Evolutionary conservation across 495 filamentous ascomycete genomes (phyloP).

Genomic region (Terfezia boudieri): DNA sequence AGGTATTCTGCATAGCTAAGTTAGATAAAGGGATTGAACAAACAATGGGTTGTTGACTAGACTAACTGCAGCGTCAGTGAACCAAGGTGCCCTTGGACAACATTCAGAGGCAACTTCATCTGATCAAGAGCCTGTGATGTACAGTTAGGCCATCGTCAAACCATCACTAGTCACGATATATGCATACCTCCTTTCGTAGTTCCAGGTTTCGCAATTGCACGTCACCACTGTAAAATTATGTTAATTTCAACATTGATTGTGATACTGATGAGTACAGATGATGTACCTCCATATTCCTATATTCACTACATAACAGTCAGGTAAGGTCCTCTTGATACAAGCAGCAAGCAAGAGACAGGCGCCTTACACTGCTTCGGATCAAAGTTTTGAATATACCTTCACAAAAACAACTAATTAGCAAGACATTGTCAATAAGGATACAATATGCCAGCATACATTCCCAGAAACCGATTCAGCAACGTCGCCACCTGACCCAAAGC

Average conservation of each 20-base stretch:
- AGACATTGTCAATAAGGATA: too few species aligned
- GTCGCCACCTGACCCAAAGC: constrained; percentile 33
- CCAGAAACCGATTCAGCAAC: constrained; percentile 92
- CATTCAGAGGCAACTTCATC: constrained; percentile 83
- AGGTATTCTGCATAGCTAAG: constrained; percentile 39
- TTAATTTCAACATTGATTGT: too few species aligned
- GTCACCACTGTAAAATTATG: constrained; percentile 36
- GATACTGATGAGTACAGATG: too few species aligned
- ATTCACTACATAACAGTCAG: constrained; percentile 32
- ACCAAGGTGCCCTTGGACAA: constrained; percentile 84
- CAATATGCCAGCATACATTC: constrained; percentile 42
- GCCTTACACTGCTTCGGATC: constrained; percentile 51
- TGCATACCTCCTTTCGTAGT: constrained; percentile 45
- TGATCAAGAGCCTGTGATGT: constrained; percentile 55
- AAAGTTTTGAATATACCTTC: constrained; percentile 65
- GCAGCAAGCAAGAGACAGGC: background rate
- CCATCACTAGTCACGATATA: background rate
- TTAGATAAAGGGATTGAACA: too few species aligned
- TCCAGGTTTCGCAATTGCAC: constrained; percentile 83
- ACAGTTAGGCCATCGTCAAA: constrained; percentile 1
- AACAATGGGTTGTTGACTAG: background rate
- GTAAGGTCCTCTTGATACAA: background rate
- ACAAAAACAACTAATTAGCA: too few species aligned
- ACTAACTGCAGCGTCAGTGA: constrained; percentile 43
- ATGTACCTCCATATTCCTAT: constrained; percentile 69